Conservation (phyloP, 2,329 filamentous ascomycete genomes). For the Furcasterigmium sp. region DNA sequence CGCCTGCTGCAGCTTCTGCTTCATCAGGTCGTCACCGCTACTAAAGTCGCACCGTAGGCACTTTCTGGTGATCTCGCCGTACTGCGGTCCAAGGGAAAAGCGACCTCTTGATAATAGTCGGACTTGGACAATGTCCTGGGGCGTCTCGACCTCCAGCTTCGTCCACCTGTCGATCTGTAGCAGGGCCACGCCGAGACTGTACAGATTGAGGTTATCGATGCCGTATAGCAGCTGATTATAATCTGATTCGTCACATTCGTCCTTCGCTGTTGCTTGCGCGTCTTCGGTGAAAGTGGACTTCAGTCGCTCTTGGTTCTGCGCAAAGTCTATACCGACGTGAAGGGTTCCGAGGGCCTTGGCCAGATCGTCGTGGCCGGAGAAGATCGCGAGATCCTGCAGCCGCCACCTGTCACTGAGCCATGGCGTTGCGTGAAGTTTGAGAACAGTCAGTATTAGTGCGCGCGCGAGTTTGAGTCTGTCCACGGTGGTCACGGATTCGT, state of each 20-base stretch:
- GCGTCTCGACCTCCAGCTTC: conserved; percentile 7
- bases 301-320: neutral
- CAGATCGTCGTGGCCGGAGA: neutral
- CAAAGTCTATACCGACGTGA: conserved; percentile 4
- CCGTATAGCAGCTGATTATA: conserved; percentile 11
- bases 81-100: conserved; percentile 13
- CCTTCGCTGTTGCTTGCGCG: neutral
- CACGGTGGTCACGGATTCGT: neutral
- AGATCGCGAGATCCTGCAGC: conserved; percentile 5
- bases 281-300: neutral
- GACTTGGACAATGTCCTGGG: conserved; percentile 14
- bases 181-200: conserved; percentile 19
- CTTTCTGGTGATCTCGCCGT: conserved; percentile 16
- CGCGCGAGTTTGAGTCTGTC: conserved; percentile 5
- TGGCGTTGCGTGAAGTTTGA: conserved; percentile 8
- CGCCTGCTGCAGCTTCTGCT: conserved; percentile 6
- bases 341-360: neutral
- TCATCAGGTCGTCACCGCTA: conserved; percentile 6
- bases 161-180: conserved; percentile 19
- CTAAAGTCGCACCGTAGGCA: conserved; percentile 20
- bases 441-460: neutral
- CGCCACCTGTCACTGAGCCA: conserved; percentile 6
- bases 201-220: conserved; percentile 18
- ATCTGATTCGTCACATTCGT: neutral
- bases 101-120: conserved; percentile 10